Percentiles rank a stretch among this genome's conserved stretches.
These are phyloP conservation scores for Nissolia schottii DNA, from an alignment of 306 rosid genomes.

Conservation along the genomic window DNA sequence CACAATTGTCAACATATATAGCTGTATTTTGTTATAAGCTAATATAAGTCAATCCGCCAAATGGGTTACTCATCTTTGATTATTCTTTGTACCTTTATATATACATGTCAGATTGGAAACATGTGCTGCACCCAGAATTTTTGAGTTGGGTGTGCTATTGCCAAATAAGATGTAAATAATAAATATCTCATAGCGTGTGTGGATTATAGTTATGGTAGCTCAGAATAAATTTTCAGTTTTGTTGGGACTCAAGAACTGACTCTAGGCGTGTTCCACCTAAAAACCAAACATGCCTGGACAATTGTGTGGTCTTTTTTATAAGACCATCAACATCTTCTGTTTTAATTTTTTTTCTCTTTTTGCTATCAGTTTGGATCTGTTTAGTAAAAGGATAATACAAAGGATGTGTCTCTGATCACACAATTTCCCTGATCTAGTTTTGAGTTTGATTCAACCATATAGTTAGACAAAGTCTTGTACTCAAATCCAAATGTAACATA, in stretches of 20 bases:
- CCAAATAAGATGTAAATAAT: not conserved
- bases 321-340: not conserved
- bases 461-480: not conserved
- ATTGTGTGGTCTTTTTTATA: not conserved
- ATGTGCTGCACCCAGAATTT: not conserved
- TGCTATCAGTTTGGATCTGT: not conserved
- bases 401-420: not conserved
- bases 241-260: too few species aligned
- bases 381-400: not conserved
- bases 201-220: too few species aligned
- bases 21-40: not conserved
- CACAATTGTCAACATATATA: not conserved
- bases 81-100: not conserved
- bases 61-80: not conserved
- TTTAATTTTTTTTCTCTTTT: not conserved
- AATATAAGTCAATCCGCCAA: not conserved
- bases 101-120: not conserved
- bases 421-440: not conserved
- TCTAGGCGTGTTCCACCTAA: too few species aligned
- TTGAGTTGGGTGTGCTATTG: not conserved
- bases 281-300: too few species aligned
- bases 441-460: not conserved
- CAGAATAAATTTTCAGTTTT: too few species aligned
- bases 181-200: not conserved
- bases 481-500: not conserved